Evolutionary conservation across 2,329 filamentous ascomycete genomes (phyloP), one percentile per base, ranked within the genome.

Genomic region (Exophiala viscosa): DNA sequence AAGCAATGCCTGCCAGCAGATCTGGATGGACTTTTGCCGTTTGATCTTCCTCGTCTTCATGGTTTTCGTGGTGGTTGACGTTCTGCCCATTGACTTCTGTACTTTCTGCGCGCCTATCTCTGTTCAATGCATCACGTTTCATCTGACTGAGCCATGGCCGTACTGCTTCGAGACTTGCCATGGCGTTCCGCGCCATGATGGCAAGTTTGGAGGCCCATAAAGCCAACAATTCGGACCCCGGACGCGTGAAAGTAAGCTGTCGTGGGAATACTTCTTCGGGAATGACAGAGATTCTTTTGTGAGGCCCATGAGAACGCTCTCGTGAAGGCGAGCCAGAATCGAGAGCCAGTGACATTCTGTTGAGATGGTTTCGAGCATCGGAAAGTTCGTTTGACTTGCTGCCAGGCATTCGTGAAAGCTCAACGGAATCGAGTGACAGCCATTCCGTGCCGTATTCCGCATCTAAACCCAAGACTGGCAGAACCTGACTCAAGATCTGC

Each of bases 131-230:
- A 35, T 17, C 31, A n/a, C 17, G 46, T 46, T 49, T 58, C 52
- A 55, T 49, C 18, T 41, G 34, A 5, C 8, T n/a, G 9, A 53
- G 34, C 56, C 53, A 59, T 32, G 47, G 44, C 32, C 43, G 52
- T 10, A 42, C 45, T 64, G 81, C 83, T 2, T 88, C 91, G 42
- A 90, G 72, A 44, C 84, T 80, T 62, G 92, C 86, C 0, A 97
- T 75, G 4, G 93, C 81, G 57, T 88, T 89, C 50, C 92, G 80
- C 7, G 90, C 91, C 36, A 96, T 73, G 50, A 88, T 75, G 55
- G 90, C 86, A 2, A 97, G 77, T 64, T 96, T 90, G 5, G 89
- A 92, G 63, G 92, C 81, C 55, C 84, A 83, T 40, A 88, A 88
- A 33, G 91, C 88, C 18, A 97, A 75, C 49, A 95, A 87, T 65